These are phyloP conservation scores for Zymoseptoria ardabiliae DNA, from an alignment of 2,329 filamentous ascomycete species.

Conservation along the genomic window DNA sequence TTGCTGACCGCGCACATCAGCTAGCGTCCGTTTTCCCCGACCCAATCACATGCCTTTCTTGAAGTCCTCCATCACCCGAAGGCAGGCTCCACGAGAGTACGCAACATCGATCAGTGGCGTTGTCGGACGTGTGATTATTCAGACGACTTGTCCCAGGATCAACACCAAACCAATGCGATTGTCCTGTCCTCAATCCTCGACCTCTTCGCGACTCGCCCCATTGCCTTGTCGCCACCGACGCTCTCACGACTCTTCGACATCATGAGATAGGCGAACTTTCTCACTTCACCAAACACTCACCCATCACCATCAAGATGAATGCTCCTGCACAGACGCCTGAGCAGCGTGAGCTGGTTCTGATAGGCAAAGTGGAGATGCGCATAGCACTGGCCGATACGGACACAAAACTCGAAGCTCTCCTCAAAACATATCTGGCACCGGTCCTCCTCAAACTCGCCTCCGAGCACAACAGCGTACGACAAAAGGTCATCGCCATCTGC, in stretches of 20 bases:
- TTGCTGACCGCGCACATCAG: background rate
- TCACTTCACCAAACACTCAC: background rate
- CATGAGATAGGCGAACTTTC: background rate
- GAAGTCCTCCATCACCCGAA: background rate
- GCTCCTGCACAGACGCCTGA: constrained; percentile 34
- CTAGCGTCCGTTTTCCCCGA: background rate
- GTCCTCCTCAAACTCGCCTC: constrained; percentile 81
- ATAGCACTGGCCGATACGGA: constrained; percentile 80
- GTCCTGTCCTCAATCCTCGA: background rate
- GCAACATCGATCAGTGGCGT: background rate
- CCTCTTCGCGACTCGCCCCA: background rate
- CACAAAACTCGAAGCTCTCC: constrained; percentile 67
- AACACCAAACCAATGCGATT: background rate
- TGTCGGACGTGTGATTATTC: background rate
- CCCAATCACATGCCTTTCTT: background rate
- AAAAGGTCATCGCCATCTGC: constrained; percentile 66
- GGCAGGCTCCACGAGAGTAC: background rate
- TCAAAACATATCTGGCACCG: constrained; percentile 72
- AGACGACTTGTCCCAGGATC: background rate
- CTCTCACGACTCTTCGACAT: background rate
- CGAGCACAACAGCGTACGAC: constrained; percentile 69
- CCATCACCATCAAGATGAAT: constrained; percentile 3
- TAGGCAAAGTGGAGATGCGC: constrained; percentile 77
- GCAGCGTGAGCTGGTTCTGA: constrained; percentile 69
- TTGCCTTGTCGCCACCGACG: background rate